Percentiles rank a stretch among this genome's conserved stretches.
phyloP scores from a whole-genome alignment of 2,329 filamentous ascomycete genomes.

The Periconia sp. region DNA sequence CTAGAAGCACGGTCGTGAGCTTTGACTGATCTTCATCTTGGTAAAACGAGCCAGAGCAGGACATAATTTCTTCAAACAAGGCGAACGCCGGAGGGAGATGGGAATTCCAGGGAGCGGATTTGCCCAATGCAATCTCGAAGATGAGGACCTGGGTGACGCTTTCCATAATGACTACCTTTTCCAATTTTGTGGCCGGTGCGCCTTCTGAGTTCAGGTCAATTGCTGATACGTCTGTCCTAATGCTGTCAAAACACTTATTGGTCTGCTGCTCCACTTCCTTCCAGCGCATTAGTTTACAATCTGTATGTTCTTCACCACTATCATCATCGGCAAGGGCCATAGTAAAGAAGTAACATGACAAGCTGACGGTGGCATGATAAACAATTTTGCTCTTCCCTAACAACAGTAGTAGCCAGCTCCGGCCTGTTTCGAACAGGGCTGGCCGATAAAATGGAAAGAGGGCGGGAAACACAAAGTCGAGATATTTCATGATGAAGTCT shows the following conservation, averaged over 20 bases:
- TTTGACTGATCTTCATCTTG: constrained; percentile 13
- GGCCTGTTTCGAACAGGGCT: constrained; percentile 18
- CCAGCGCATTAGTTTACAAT: constrained; percentile 19
- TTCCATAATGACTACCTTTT: constrained; percentile 14
- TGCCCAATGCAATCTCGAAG: constrained; percentile 20
- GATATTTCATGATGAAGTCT: constrained; percentile 22
- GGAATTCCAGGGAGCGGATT: constrained; percentile 12
- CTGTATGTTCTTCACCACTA: constrained; percentile 5
- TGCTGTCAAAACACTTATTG: constrained; percentile 15
- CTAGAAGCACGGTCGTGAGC: constrained; percentile 7
- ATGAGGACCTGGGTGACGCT: constrained; percentile 18
- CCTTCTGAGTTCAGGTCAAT: neutral
- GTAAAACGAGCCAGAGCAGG: neutral
- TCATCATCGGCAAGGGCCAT: constrained; percentile 18
- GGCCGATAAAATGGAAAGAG: constrained; percentile 21
- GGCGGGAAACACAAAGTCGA: constrained; percentile 19
- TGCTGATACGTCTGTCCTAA: constrained; percentile 13
- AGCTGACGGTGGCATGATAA: constrained; percentile 15
- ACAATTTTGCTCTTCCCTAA: constrained; percentile 18
- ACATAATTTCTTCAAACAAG: constrained; percentile 19
- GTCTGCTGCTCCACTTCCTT: constrained; percentile 16
- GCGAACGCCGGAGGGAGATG: constrained; percentile 18
- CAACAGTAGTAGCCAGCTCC: constrained; percentile 19
- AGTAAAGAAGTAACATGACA: constrained; percentile 21
- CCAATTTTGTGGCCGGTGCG: neutral